phyloP scores from a whole-genome alignment of 2,329 filamentous ascomycete species.

The Aspergillus sp. region DNA sequence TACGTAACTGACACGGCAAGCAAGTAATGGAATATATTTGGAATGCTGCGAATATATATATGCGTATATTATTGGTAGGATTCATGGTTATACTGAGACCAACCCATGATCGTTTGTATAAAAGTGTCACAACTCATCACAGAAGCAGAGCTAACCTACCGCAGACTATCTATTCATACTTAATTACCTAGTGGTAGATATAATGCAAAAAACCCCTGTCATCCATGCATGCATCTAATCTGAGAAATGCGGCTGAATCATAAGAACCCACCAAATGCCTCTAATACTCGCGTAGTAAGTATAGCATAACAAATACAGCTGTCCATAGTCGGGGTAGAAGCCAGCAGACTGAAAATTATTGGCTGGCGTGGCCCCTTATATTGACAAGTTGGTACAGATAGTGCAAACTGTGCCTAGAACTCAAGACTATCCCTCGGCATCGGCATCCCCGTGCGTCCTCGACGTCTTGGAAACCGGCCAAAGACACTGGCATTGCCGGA shows the following conservation, averaged over 20 bases:
- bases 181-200: not conserved
- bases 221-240: not conserved
- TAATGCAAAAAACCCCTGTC: not conserved
- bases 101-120: too few relatives aligned
- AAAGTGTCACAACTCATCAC: too few relatives aligned
- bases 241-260: not conserved
- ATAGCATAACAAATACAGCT: too few relatives aligned
- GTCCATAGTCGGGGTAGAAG: not conserved
- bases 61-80: too few relatives aligned
- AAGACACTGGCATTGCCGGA: slow-evolving; percentile 24
- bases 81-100: too few relatives aligned
- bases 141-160: too few relatives aligned
- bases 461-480: slow-evolving; percentile 41
- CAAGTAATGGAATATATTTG: too few relatives aligned
- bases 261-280: not conserved
- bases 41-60: too few relatives aligned
- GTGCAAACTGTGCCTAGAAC: slow-evolving; percentile 9
- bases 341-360: not conserved
- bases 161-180: too few relatives aligned
- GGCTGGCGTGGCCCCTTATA: not conserved
- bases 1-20: not conserved
- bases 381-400: not conserved
- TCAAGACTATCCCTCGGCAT: slow-evolving; percentile 56
- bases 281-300: not conserved
- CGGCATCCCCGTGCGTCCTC: slow-evolving; percentile 34